Evolutionary conservation across 2,329 filamentous ascomycete genomes (phyloP), one percentile per base, ranked within the genome.

Genomic region (Parastagonospora nodorum): DNA sequence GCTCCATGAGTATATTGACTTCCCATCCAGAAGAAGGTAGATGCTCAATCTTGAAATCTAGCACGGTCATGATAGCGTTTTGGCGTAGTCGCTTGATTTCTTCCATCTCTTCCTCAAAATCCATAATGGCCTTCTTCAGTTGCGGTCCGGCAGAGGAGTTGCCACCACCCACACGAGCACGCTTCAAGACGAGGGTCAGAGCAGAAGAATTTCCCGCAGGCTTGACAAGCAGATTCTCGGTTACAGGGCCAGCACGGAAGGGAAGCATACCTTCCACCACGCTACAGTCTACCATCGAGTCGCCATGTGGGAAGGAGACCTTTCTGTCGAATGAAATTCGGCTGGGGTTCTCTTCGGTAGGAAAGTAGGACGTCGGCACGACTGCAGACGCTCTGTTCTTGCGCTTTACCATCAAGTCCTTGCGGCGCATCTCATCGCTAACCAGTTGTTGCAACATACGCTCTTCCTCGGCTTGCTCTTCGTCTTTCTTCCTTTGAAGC

Each of bases 91-190:
- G 84, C 71, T 90, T 94, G 44, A 95, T 77, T 8, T 84, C 80
- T 58, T 93, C 89, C 31, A 99, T 80, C 51, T 88, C 84, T 35
- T 83, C 83, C 71, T 97, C 92, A 19, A 96, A 82, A 7, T 82
- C 81, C 64, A 91, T 87, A 44, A 97, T 80, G 55, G 89, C 84
- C 68, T 88, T 88, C 66, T 92, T 92, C 67, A 91, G 85, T 14
- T 85, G 81, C 24, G 83, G 80, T 77, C 51, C 93, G 71, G 45
- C 81, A 78, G 8, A 86, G 80, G 72, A 90, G 82, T 74, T 93
- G 14, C 51, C 60, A 11, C 51, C 62, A 7, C 64, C 62, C 1
- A 72, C 61, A 19, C 62, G 63, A 28, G 59, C 60, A 14, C 67
- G 67, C 43, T 75, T 96, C 48, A 96, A 75, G 1, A 89, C 84